phyloP scores from a whole-genome alignment of 208 protist species.

The Naegleria lovaniensis region DNA sequence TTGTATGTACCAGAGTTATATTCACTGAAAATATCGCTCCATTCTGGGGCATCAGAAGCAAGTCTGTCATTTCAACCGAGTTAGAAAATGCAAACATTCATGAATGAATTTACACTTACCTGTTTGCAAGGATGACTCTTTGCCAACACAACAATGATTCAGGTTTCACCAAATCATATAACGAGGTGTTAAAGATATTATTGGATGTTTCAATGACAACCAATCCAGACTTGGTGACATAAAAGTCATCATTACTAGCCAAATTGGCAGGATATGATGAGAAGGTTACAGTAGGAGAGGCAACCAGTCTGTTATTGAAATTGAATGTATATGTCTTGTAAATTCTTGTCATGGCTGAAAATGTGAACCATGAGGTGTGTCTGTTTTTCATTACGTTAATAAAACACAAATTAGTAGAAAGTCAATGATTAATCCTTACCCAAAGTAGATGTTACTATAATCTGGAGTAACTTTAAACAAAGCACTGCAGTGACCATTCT shows the following conservation, averaged over 20 bases:
- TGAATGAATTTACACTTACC: too few species aligned
- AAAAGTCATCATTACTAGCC: conserved; percentile 75
- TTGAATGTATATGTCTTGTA: not conserved
- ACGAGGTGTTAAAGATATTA: conserved; percentile 40
- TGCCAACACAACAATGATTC: conserved; percentile 56
- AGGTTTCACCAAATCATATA: conserved; percentile 49
- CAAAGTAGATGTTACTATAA: conserved; percentile 43
- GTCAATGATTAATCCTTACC: conserved; percentile 42
- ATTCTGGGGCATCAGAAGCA: conserved; percentile 50
- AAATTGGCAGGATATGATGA: conserved; percentile 63
- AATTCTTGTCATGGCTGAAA: not conserved
- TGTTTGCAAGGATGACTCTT: conserved; percentile 60
- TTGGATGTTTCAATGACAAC: conserved; percentile 65
- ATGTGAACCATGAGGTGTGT: not conserved
- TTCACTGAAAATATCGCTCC: conserved; percentile 53
- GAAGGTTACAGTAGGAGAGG: conserved; percentile 50
- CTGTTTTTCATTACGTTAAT: conserved; percentile 38
- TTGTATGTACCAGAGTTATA: conserved; percentile 83
- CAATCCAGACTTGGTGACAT: conserved; percentile 58
- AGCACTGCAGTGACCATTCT: conserved; percentile 39
- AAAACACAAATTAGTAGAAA: conserved; percentile 42
- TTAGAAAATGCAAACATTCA: too few species aligned
- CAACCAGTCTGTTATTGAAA: not conserved
- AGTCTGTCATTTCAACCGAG: conserved; percentile 36
- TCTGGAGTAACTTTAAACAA: conserved; percentile 46